phyloP scores from a whole-genome alignment of 441 rosid species.

The Isatis lusitanica region DNA sequence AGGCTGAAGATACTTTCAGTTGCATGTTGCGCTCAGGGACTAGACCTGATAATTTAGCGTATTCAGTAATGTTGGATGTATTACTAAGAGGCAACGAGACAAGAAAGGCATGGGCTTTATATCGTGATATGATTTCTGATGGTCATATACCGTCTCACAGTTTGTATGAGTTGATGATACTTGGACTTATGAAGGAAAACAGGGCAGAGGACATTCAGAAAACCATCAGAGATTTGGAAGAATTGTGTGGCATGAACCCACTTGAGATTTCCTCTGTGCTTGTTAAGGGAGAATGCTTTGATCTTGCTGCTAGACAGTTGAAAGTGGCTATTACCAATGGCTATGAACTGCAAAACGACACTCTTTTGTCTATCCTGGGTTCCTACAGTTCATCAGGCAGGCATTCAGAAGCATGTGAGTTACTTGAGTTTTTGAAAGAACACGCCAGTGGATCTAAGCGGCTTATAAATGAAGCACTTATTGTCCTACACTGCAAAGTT shows the following conservation, averaged over 20 bases:
- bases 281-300: conserved; percentile 83
- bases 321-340: conserved; percentile 56
- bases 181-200: conserved; percentile 53
- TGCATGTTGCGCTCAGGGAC: conserved; percentile 83
- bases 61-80: conserved; percentile 86
- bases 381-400: conserved; percentile 78
- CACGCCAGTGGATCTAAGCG: conserved; percentile 48
- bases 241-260: conserved; percentile 63
- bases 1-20: conserved; percentile 78
- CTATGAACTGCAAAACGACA: conserved; percentile 55
- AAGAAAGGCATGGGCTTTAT: conserved; percentile 62
- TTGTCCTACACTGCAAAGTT: conserved; percentile 74
- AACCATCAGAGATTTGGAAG: conserved; percentile 73
- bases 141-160: conserved; percentile 57
- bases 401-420: conserved; percentile 75
- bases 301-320: conserved; percentile 73
- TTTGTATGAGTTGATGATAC: conserved; percentile 61
- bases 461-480: conserved; percentile 64
- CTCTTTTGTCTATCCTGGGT: conserved; percentile 67
- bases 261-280: conserved; percentile 69
- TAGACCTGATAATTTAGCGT: conserved; percentile 80
- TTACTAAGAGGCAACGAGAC: conserved; percentile 62
- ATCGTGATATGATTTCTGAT: conserved; percentile 66
- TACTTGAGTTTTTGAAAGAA: conserved; percentile 74
- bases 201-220: conserved; percentile 59